A percentile compares a stretch with the other conserved stretches of the same genome.
Conservation (phyloP, 2,329 filamentous ascomycete species). For the Alternaria alternata region DNA sequence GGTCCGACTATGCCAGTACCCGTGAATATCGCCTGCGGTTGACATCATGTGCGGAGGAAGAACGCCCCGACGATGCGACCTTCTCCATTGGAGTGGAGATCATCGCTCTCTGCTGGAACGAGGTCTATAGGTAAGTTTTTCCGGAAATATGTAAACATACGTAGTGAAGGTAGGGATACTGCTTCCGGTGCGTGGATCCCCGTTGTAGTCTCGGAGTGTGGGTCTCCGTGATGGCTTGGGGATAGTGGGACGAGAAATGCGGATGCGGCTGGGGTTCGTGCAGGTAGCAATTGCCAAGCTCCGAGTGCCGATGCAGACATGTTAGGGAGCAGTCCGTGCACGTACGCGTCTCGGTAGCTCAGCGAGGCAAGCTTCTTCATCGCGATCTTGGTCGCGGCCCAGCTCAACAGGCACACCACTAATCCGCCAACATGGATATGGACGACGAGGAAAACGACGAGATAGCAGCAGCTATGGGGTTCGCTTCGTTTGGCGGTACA, state of each 20-base stretch:
- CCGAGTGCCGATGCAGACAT: neutral
- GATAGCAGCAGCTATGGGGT: conserved; percentile 76
- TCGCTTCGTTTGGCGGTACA: conserved; percentile 72
- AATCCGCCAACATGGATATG: conserved; percentile 38
- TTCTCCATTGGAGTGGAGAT: conserved; percentile 4
- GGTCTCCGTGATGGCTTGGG: neutral
- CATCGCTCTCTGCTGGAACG: conserved; percentile 1
- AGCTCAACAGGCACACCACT: neutral
- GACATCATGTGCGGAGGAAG: conserved; percentile 19
- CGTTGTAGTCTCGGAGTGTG: neutral
- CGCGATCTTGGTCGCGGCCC: neutral
- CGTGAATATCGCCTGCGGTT: neutral
- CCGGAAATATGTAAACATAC: neutral
- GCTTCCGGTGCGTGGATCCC: neutral
- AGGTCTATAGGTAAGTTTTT: neutral
- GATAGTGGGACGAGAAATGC: neutral
- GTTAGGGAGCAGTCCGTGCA: neutral
- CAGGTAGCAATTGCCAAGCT: neutral
- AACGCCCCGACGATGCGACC: conserved; percentile 3
- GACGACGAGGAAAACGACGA: conserved; percentile 59
- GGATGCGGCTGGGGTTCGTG: neutral
- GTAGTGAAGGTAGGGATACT: neutral
- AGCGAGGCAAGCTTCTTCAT: neutral
- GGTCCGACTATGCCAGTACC: neutral
- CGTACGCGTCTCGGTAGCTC: neutral